These are phyloP conservation scores for Pseudogymnoascus sp. DNA, from an alignment of 2,329 filamentous ascomycete genomes.

Conservation along the genomic window DNA sequence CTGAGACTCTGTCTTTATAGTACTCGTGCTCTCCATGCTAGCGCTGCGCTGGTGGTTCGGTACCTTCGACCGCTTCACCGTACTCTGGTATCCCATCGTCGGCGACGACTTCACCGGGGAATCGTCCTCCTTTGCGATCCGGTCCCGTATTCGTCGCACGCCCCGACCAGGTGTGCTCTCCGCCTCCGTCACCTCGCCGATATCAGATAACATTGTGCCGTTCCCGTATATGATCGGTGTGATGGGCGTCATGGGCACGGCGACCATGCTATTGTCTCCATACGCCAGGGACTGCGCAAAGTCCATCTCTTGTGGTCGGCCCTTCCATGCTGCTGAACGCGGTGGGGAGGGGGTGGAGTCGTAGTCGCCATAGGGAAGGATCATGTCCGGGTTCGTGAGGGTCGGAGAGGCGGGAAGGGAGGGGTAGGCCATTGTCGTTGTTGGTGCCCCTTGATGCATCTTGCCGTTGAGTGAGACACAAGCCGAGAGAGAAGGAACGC, in stretches of 20 bases:
- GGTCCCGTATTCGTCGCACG: constrained; percentile 22
- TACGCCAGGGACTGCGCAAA: constrained; percentile 31
- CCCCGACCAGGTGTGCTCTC: constrained; percentile 38
- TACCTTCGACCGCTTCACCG: constrained; percentile 39
- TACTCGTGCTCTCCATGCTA: constrained; percentile 55
- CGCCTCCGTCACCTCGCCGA: constrained; percentile 47
- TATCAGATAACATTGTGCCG: constrained; percentile 61
- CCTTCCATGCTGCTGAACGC: constrained; percentile 28
- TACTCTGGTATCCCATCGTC: constrained; percentile 36
- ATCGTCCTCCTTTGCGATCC: constrained; percentile 19
- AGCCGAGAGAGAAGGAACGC: neutral
- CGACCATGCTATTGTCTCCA: constrained; percentile 29
- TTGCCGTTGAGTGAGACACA: constrained; percentile 3
- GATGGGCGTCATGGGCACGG: constrained; percentile 41
- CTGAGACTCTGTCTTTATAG: constrained; percentile 44
- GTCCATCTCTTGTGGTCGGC: constrained; percentile 20
- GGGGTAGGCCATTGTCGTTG: constrained; percentile 32
- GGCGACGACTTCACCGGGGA: constrained; percentile 36
- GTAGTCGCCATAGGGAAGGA: constrained; percentile 67
- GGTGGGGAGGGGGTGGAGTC: constrained; percentile 42
- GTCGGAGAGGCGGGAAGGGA: constrained; percentile 67
- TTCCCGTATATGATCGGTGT: constrained; percentile 63
- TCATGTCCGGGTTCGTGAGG: constrained; percentile 90
- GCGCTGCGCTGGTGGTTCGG: constrained; percentile 41
- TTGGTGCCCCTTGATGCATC: constrained; percentile 16